Conservation (phyloP, 495 filamentous ascomycete species). For the Tuber umbilicatum region DNA sequence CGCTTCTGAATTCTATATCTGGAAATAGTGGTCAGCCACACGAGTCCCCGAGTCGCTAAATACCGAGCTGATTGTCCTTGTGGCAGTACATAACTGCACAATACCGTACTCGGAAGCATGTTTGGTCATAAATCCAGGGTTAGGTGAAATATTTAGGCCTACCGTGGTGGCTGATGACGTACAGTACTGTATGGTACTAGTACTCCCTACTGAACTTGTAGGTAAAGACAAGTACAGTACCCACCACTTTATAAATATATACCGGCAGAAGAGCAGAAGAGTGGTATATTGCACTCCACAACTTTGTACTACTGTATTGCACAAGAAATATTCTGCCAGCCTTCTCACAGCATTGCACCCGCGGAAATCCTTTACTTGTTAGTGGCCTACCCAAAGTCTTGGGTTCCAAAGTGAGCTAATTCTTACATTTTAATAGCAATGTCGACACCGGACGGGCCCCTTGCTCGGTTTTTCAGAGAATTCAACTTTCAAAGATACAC, state of each 20-base stretch:
- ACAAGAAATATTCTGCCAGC: neutral
- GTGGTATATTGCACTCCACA: neutral
- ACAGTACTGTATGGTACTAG: no score
- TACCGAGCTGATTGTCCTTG: neutral
- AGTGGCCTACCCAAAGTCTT: neutral
- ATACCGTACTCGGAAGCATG: no score
- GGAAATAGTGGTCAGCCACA: neutral
- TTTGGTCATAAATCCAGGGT: neutral
- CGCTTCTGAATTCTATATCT: neutral
- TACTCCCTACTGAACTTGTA: neutral
- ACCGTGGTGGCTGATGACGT: neutral
- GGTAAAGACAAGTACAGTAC: neutral
- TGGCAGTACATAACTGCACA: neutral
- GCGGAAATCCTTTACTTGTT: neutral
- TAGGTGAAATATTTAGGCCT: neutral
- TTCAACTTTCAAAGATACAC: neutral
- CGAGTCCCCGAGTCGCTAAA: neutral
- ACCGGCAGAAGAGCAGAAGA: neutral
- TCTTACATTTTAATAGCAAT: neutral
- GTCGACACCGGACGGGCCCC: neutral
- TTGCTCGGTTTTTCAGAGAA: neutral
- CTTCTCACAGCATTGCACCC: neutral
- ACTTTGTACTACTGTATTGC: neutral
- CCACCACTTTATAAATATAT: neutral
- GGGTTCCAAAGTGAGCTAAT: neutral